phyloP scores from a whole-genome alignment of 1,284 basidiomycete genomes.

The Sparassis latifolia region DNA sequence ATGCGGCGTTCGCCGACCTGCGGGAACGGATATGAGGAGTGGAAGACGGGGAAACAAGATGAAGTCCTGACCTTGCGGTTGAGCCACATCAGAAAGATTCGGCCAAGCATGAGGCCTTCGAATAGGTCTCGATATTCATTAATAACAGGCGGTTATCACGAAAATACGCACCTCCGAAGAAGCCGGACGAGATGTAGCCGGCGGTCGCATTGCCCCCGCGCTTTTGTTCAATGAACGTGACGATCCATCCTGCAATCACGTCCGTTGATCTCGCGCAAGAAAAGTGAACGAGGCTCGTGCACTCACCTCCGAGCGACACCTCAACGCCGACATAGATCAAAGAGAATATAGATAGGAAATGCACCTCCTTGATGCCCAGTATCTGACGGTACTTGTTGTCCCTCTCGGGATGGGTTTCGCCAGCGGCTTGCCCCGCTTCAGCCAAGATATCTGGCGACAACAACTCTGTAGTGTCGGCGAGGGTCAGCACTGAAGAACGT shows the following conservation, averaged over 20 bases:
- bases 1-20: constrained; percentile 50
- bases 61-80: constrained; percentile 41
- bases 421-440: constrained; percentile 33
- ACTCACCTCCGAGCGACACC: constrained; percentile 54
- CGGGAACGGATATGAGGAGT: neutral
- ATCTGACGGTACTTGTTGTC: constrained; percentile 49
- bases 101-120: constrained; percentile 50
- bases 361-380: constrained; percentile 44
- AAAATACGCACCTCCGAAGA: constrained; percentile 25
- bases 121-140: neutral
- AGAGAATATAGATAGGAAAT: constrained; percentile 53
- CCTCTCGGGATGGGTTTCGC: constrained; percentile 25
- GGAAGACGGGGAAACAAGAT: neutral
- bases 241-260: constrained; percentile 45
- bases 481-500: neutral
- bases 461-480: neutral
- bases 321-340: constrained; percentile 67
- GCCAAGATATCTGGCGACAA: constrained; percentile 17
- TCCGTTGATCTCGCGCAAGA: neutral
- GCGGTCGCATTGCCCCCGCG: constrained; percentile 26
- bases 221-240: constrained; percentile 42
- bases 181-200: constrained; percentile 33
- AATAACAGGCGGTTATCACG: neutral
- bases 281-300: neutral
- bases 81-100: constrained; percentile 49